Conservation (phyloP, 2,329 filamentous ascomycete species). For the Aureobasidium sp. region DNA sequence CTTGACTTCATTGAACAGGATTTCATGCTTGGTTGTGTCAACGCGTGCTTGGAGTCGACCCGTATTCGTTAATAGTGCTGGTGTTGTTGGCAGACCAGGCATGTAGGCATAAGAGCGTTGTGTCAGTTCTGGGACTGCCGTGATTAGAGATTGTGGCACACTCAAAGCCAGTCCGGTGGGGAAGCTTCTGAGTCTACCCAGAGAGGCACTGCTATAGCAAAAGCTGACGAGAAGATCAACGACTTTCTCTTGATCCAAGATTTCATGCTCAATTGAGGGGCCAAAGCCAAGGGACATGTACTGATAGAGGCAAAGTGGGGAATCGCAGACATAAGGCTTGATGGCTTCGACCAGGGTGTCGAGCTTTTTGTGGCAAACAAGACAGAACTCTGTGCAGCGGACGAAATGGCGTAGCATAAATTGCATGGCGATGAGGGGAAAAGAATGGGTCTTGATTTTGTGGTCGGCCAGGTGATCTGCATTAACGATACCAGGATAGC, state of each 20-base stretch:
- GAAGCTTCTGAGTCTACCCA: conserved; percentile 44
- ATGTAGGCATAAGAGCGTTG: neutral
- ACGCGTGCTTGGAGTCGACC: neutral
- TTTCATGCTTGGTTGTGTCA: neutral
- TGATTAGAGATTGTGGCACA: conserved; percentile 36
- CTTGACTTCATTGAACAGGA: conserved; percentile 6
- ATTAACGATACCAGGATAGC: conserved; percentile 41
- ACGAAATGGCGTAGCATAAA: conserved; percentile 71
- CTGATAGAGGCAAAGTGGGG: conserved; percentile 73
- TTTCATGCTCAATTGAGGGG: conserved; percentile 77
- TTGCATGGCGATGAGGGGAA: conserved; percentile 60
- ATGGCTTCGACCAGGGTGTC: conserved; percentile 59
- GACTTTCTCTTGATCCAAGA: conserved; percentile 69
- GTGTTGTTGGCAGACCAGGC: neutral
- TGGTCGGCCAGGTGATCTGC: conserved; percentile 39
- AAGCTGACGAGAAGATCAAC: conserved; percentile 81
- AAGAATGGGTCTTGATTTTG: conserved; percentile 35
- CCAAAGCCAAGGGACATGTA: conserved; percentile 84
- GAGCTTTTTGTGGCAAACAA: conserved; percentile 71
- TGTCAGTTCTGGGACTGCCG: neutral
- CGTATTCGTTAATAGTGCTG: neutral
- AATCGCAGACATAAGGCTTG: conserved; percentile 69
- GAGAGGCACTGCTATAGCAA: conserved; percentile 57
- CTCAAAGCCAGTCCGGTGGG: conserved; percentile 51
- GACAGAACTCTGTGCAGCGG: conserved; percentile 77